Conservation (phyloP, 2,329 filamentous ascomycete genomes). For the Decorospora gaudefroyi region DNA sequence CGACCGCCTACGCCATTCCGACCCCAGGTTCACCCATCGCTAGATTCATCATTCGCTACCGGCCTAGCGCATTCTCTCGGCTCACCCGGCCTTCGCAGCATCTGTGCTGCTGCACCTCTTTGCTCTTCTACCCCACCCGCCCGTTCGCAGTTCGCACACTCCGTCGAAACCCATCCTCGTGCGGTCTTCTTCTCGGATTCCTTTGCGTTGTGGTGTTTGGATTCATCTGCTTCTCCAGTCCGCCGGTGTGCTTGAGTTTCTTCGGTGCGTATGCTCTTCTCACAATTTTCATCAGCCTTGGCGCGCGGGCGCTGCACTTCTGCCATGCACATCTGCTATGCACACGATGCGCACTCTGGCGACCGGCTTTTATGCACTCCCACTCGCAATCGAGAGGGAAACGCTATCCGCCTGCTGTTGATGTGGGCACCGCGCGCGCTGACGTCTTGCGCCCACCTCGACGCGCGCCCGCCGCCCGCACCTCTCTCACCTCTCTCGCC, state of each 20-base stretch:
- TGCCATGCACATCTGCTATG: conserved; percentile 9
- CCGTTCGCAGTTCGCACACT: conserved; percentile 27
- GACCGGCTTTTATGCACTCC: no score
- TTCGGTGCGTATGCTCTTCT: conserved; percentile 28
- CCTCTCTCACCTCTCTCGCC: neutral
- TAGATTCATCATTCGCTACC: conserved; percentile 30
- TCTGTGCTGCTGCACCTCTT: conserved; percentile 20
- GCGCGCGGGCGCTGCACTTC: conserved; percentile 16
- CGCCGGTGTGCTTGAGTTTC: conserved; percentile 31
- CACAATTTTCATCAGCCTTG: conserved; percentile 38
- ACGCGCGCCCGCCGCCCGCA: conserved; percentile 8
- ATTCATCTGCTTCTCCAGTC: conserved; percentile 27
- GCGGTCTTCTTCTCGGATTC: conserved; percentile 31
- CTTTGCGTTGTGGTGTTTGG: conserved; percentile 43
- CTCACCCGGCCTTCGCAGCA: conserved; percentile 25
- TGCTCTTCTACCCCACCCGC: conserved; percentile 33
- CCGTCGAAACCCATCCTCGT: conserved; percentile 12
- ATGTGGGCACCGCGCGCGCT: conserved; percentile 17
- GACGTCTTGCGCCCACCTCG: conserved; percentile 30
- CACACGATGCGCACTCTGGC: conserved; percentile 9
- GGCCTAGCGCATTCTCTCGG: conserved; percentile 23
- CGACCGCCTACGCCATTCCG: conserved; percentile 21
- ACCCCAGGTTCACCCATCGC: conserved; percentile 26
- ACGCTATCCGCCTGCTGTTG: neutral
- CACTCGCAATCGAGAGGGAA: conserved; percentile 11